Evolutionary conservation across 208 protist species (phyloP).

Genomic region (Crithidia thermophila): DNA sequence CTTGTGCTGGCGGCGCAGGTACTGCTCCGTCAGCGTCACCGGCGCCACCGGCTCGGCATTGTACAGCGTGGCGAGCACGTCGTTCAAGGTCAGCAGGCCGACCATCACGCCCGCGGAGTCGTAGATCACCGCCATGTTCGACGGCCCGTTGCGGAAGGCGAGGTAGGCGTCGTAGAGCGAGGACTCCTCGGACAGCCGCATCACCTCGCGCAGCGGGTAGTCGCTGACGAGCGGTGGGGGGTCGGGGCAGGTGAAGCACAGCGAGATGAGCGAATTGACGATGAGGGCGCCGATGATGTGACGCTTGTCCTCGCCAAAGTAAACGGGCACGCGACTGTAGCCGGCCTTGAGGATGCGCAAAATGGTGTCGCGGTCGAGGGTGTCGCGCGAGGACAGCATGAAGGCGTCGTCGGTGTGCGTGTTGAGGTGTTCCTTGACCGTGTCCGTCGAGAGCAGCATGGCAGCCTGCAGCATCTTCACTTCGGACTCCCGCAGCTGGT

Average conservation of each 20-base stretch:
- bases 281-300: conserved; percentile 90
- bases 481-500: conserved; percentile 62
- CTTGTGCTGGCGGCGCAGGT: conserved; percentile 44
- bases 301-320: conserved; percentile 52
- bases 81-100: conserved; percentile 69
- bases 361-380: conserved; percentile 71
- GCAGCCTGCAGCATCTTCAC: conserved; percentile 75
- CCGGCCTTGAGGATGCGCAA: conserved; percentile 59
- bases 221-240: conserved; percentile 63
- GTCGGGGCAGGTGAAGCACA: conserved; percentile 59
- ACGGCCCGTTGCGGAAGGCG: conserved; percentile 54
- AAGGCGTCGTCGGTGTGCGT: conserved; percentile 62
- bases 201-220: conserved; percentile 67
- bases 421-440: conserved; percentile 59
- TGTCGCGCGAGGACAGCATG: conserved; percentile 66
- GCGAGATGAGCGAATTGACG: conserved; percentile 79
- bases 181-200: conserved; percentile 52
- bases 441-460: conserved; percentile 70
- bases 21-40: conserved; percentile 13
- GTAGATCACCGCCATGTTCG: conserved; percentile 75
- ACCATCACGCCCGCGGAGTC: conserved; percentile 51
- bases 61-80: conserved; percentile 63
- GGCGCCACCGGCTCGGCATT: conserved; percentile 34
- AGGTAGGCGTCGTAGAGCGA: conserved; percentile 73
- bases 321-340: conserved; percentile 89